phyloP scores from a whole-genome alignment of 1,284 basidiomycete genomes.

The Puccinia polysora region DNA sequence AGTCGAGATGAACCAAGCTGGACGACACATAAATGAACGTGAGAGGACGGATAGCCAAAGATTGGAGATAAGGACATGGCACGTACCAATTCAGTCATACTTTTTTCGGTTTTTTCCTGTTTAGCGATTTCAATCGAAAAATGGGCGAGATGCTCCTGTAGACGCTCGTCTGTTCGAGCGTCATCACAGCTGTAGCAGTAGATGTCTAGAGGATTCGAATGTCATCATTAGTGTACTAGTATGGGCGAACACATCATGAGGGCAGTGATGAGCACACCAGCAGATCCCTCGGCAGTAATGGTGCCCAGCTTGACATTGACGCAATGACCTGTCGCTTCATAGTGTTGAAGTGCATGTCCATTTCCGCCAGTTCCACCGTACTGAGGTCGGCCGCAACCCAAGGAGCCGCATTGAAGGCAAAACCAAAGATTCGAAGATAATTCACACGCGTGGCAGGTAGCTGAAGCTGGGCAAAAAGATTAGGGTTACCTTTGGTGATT shows the following conservation, averaged over 20 bases:
- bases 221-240: not conserved
- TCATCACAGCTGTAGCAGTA: conserved; percentile 95
- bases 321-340: conserved; percentile 68
- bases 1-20: too few species aligned
- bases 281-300: conserved; percentile 88
- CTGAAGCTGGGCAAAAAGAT: conserved; percentile 60
- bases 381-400: conserved; percentile 85
- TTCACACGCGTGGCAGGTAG: conserved; percentile 71
- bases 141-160: conserved; percentile 68
- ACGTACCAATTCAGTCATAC: conserved; percentile 84
- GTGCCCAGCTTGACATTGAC: conserved; percentile 93
- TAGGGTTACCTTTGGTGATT: too few species aligned
- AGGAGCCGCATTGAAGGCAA: conserved; percentile 86
- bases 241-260: not conserved
- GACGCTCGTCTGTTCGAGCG: conserved; percentile 70
- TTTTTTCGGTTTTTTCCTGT: conserved; percentile 91
- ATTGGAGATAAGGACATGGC: not conserved
- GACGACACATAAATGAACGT: not conserved
- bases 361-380: conserved; percentile 82
- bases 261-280: conserved; percentile 59
- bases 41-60: not conserved
- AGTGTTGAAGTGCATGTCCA: conserved; percentile 83
- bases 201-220: conserved; percentile 64
- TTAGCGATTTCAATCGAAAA: conserved; percentile 83
- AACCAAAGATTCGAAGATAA: conserved; percentile 90